Evolutionary conservation across 768 basidiomycete genomes (phyloP).

Genomic region (Guyanaporus albipodus): DNA sequence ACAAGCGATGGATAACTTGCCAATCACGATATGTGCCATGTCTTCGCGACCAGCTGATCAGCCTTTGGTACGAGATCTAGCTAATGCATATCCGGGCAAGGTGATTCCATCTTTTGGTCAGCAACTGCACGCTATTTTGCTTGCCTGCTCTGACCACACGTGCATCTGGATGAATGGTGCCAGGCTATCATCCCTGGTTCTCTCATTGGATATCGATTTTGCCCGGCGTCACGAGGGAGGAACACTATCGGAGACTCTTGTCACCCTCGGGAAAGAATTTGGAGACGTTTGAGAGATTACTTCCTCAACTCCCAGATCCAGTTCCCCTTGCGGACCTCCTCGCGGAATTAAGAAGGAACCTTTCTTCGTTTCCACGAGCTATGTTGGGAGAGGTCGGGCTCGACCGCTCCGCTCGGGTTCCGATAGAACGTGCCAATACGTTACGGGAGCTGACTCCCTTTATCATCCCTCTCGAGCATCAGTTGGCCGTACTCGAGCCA

Average conservation of each 20-base stretch:
- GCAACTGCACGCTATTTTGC: slow-evolving; percentile 24
- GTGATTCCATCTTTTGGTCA: slow-evolving; percentile 88
- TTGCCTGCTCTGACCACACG: slow-evolving; percentile 8
- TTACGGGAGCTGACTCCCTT: slow-evolving; percentile 69
- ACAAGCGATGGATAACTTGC: slow-evolving; percentile 50
- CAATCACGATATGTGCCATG: slow-evolving; percentile 82
- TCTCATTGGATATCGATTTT: slow-evolving; percentile 65
- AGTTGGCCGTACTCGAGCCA: slow-evolving; percentile 71
- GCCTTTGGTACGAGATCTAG: slow-evolving; percentile 61
- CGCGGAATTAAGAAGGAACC: slow-evolving; percentile 52
- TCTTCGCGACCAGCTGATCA: slow-evolving; percentile 67
- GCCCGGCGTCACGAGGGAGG: slow-evolving; percentile 47
- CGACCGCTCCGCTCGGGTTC: slow-evolving; percentile 76
- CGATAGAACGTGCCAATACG: slow-evolving; percentile 48
- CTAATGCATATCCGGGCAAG: slow-evolving; percentile 53
- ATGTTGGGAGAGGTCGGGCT: slow-evolving; percentile 95
- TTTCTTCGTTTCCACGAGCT: slow-evolving; percentile 59
- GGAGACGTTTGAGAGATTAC: slow-evolving; percentile 50
- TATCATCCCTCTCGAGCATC: slow-evolving; percentile 75
- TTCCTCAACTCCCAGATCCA: slow-evolving; percentile 71
- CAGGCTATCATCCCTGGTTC: slow-evolving; percentile 96
- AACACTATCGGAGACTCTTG: slow-evolving; percentile 76
- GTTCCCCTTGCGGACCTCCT: slow-evolving; percentile 57
- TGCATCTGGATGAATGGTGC: slow-evolving; percentile 5
- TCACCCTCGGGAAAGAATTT: slow-evolving; percentile 36